Base-by-base conservation (phyloP, 2,329 filamentous ascomycete species). In the Plectosphaerella plurivora region DNA sequence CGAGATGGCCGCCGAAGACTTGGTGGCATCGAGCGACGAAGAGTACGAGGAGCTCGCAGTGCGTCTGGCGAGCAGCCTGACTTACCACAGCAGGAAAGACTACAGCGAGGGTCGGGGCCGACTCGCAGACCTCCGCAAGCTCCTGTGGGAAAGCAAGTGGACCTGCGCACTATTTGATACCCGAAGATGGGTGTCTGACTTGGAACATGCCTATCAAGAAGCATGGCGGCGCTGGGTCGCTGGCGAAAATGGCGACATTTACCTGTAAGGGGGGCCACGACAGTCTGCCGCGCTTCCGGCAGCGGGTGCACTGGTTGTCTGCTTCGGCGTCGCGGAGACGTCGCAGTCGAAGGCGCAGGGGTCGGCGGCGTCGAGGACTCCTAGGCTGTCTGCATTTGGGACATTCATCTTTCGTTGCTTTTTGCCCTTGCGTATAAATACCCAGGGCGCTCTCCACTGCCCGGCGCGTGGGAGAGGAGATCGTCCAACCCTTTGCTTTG, bases 201-300 rank as follows among this genome's bases (percentile, higher is more conserved):
- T 99, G 18, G 94, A 99, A 73, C 79, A 82, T 55, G 92, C 91
- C 12, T 99, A 97, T 67, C 86, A 89, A 58, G 83, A 88, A 65
- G 91, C 92, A 16, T 99, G 94, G 94, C 78, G 79, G 61, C 82
- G 84, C 65, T 99, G 94, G 93, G 91, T 92, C 39, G 77, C 75
- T 41, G 92, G 91, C 12, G 83, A 91, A 69, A 86, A 89, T n/a
- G 92, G 93, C 9, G 94, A 99, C 74, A 96, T 99, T 59, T 94
- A 91, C 78, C 78, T 99, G 44, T 78, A 54, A 54, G 44, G 35
- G 44, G 22, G 14, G 3, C 7, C 8, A 33, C 37, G 37, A 12
- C 36, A 41, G 18, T 8, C 5, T 22, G 15, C 47, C 22, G n/a
- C 25, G 10, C 16, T 42, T n/a, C 15, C 42, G 9, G 28, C 28